Evolutionary conservation across 345 rosid genomes (phyloP), one percentile per base, ranked within the genome.

Genomic region (Psidium guajava): DNA sequence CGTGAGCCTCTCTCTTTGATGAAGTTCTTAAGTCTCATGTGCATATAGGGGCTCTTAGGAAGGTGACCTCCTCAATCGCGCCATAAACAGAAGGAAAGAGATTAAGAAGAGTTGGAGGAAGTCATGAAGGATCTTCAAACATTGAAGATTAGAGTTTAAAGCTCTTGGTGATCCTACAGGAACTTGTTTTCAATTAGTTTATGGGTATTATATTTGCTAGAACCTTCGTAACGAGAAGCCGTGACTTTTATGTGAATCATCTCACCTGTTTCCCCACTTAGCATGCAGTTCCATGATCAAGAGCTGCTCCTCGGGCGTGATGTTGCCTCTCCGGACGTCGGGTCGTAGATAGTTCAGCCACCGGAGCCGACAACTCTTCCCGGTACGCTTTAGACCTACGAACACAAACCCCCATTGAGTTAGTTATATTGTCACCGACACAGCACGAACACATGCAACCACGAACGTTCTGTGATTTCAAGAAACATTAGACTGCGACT

Each of bases 261-360:
- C 91, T 86, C 52, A 94, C 98, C 97, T 97, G 89, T 97, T 97
- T 89, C 98, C 99, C 98, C 95, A 97, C 90, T 95, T 95, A 25
- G 98, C 92, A 92, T 96, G 99, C 82, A 98, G 95, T 81, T 98
- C 99, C 95, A 98, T 96, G 93, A 98, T 98, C 91, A 96, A 73
- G 82, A 93, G 98, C 85, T 95, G 97, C 85, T 98, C 99, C 83
- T 96, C 98, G 0, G 95, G 90, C 10, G 99, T 93, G 83, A 98
- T 98, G 85, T 98, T 98, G 86, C 99, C 99, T 83, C 99, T 84
- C 54, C 98, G 93, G 32, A 98, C 98, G 82, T 96, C 99, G 0
- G 99, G 99, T 15, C 99, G 93, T 84, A 98, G 93, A 83, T 98
- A 98, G 92, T 98, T 98, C 87, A 98, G 88, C 99, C 99, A 98